Conservation (phyloP, 371 early-diverging fungal species). For the Mortierella sp. region DNA sequence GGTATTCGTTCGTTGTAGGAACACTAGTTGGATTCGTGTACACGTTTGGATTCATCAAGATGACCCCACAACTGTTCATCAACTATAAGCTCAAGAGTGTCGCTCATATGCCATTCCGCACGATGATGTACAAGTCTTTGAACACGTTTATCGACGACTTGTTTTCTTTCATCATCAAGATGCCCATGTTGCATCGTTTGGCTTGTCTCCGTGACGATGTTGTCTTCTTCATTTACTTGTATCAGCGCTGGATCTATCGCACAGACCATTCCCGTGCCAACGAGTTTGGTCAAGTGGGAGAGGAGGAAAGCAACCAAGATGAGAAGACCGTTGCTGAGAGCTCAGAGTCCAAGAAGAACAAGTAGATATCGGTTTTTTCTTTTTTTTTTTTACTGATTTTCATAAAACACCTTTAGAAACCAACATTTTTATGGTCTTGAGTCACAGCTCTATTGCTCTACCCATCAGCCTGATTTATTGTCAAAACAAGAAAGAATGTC, state of each 20-base stretch:
- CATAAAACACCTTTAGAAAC: not conserved
- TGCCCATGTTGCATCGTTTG: slow-evolving; percentile 94
- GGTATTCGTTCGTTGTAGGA: slow-evolving; percentile 92
- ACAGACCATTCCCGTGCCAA: slow-evolving; percentile 90
- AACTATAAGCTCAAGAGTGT: slow-evolving; percentile 94
- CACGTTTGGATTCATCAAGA: slow-evolving; percentile 91
- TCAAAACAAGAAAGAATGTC: too few relatives aligned
- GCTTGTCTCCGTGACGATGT: slow-evolving; percentile 94
- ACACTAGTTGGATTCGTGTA: slow-evolving; percentile 91
- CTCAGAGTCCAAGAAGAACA: slow-evolving; percentile 58
- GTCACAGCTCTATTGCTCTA: too few relatives aligned
- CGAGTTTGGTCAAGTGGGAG: slow-evolving; percentile 93
- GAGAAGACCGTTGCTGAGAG: slow-evolving; percentile 31
- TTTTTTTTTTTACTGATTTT: slow-evolving; percentile 2
- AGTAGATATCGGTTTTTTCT: slow-evolving; percentile 25
- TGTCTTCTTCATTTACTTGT: slow-evolving; percentile 89
- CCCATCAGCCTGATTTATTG: too few relatives aligned
- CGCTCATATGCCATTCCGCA: slow-evolving; percentile 95
- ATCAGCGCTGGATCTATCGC: slow-evolving; percentile 90
- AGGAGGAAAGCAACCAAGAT: slow-evolving; percentile 38
- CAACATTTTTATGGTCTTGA: not conserved
- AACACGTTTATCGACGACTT: slow-evolving; percentile 96
- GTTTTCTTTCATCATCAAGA: slow-evolving; percentile 95
- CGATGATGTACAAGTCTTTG: slow-evolving; percentile 94
- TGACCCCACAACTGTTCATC: slow-evolving; percentile 95